Conservation (phyloP, 202 grass and related monocot species). For the Digitaria exilis region DNA sequence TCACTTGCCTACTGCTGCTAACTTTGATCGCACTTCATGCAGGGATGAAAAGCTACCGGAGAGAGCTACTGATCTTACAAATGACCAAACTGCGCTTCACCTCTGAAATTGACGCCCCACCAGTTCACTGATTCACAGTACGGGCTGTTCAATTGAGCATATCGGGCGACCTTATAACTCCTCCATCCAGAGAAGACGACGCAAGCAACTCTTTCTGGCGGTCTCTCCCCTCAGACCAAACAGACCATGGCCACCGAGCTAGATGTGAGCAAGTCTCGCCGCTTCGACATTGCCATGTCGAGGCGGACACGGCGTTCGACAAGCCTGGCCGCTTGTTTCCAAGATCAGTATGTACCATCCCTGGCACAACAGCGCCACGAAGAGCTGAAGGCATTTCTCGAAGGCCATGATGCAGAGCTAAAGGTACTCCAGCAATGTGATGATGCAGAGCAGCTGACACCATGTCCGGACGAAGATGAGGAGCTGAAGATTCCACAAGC, state of each 20-base stretch:
- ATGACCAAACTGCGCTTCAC: conserved; percentile 52
- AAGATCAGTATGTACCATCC: conserved; percentile 42
- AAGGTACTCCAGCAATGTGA: conserved; percentile 27
- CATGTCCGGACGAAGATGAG: conserved; percentile 8
- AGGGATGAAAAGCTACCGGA: conserved; percentile 44
- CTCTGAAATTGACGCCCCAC: conserved; percentile 63
- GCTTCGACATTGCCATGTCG: conserved; percentile 77
- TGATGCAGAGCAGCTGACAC: conserved; percentile 13
- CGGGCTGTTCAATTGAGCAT: conserved; percentile 39
- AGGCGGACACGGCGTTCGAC: conserved; percentile 67
- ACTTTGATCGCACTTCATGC: conserved; percentile 70
- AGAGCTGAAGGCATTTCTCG: conserved; percentile 49
- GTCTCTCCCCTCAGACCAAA: conserved; percentile 45
- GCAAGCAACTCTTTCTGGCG: conserved; percentile 38
- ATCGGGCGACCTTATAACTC: conserved; percentile 50
- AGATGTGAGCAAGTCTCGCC: conserved; percentile 58
- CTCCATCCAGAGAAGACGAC: conserved; percentile 41
- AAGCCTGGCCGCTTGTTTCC: conserved; percentile 39
- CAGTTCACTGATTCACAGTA: conserved; percentile 55
- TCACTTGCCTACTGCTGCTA: conserved; percentile 32
- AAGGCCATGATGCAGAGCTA: conserved; percentile 40
- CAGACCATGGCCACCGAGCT: conserved; percentile 65
- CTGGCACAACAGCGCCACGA: conserved; percentile 26
- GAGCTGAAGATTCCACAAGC: conserved; percentile 24
- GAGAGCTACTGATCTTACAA: conserved; percentile 56